Base-by-base conservation (phyloP, 371 early-diverging fungal genomes). In the Lichtheimia ramosa region DNA sequence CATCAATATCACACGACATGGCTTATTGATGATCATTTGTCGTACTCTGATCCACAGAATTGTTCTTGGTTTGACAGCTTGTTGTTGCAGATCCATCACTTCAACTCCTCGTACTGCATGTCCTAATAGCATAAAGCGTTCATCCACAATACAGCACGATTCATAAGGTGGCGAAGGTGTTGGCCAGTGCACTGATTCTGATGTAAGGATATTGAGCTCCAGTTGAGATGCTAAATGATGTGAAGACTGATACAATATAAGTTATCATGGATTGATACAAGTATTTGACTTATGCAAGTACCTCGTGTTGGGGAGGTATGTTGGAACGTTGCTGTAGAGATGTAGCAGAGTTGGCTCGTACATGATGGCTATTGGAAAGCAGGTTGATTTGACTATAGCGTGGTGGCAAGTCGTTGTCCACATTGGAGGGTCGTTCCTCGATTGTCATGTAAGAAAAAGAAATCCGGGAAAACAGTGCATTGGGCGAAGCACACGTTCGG, bases 131-230 rank as follows among this genome's bases (percentile, higher is more conserved):
- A 74, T 24, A 56, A 78, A 78, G 8, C 75, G 58, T 34, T 72
- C 68, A 23, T 77, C 73, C 12, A 78, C 24, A 3, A 74, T 64
- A 59, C 73, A 70, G n/a, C 73, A 63, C 20, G 75, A 74, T 23
- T 73, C 69, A 48, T 68, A 76, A 3, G 69, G 67, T 13, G 67
- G 64, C 23, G 48, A 41, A 7, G 48, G 48, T 2, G 57, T 34
- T 25, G 52, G 56, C 62, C 64, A 64, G 48, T 43, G 57, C 10
- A 59, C 54, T 41, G 54, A 20, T 27, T 62, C 65, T 10, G 74
- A 69, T 3, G 62, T 42, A 1, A 71, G 18, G 24, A 70, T 43
- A 40, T 62, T 61, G 8, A 75, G 54, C n/a, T 66, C 62, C 18
- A 71, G 40, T 42, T 62, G 58, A 3, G 74, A 62, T 18, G 28